A percentile compares a stretch with the other conserved stretches of the same genome.
phyloP scores from a whole-genome alignment of 2,329 filamentous ascomycete species.

The Alternaria incomplexa region DNA sequence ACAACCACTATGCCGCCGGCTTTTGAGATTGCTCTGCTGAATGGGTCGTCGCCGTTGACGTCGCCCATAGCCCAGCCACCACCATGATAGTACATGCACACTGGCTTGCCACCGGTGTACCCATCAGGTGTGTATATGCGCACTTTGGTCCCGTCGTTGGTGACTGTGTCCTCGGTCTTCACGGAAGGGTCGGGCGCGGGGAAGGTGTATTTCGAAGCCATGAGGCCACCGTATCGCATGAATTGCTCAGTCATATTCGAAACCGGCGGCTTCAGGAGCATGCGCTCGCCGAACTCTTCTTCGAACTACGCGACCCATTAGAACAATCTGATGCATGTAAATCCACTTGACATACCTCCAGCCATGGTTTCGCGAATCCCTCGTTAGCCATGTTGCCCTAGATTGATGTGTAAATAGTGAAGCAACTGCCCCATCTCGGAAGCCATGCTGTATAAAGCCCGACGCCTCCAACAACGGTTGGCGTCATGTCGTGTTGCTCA shows the following conservation, averaged over 20 bases:
- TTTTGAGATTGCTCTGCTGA: slow-evolving; percentile 34
- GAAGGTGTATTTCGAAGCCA: slow-evolving; percentile 35
- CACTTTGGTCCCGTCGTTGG: slow-evolving; percentile 34
- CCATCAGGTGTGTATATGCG: slow-evolving; percentile 45
- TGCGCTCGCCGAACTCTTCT: slow-evolving; percentile 38
- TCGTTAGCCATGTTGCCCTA: slow-evolving; percentile 14
- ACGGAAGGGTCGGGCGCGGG: slow-evolving; percentile 42
- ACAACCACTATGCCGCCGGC: slow-evolving; percentile 37
- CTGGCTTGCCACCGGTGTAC: slow-evolving; percentile 38
- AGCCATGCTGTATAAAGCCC: neutral
- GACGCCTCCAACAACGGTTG: neutral
- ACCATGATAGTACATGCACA: slow-evolving; percentile 46
- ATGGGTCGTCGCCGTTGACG: slow-evolving; percentile 41
- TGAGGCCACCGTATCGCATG: slow-evolving; percentile 18
- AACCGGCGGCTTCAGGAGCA: slow-evolving; percentile 31
- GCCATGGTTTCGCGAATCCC: slow-evolving; percentile 37
- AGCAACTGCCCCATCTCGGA: neutral
- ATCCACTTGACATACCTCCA: slow-evolving; percentile 29
- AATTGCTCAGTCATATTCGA: slow-evolving; percentile 23
- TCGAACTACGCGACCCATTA: slow-evolving; percentile 32
- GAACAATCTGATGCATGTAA: slow-evolving; percentile 3
- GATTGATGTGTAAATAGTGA: neutral
- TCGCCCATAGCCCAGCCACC: slow-evolving; percentile 49
- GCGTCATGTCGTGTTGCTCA: neutral
- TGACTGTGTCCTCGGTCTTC: slow-evolving; percentile 37